Evolutionary conservation across 2,329 filamentous ascomycete genomes (phyloP).

Genomic region (Venturiaceae sp.): DNA sequence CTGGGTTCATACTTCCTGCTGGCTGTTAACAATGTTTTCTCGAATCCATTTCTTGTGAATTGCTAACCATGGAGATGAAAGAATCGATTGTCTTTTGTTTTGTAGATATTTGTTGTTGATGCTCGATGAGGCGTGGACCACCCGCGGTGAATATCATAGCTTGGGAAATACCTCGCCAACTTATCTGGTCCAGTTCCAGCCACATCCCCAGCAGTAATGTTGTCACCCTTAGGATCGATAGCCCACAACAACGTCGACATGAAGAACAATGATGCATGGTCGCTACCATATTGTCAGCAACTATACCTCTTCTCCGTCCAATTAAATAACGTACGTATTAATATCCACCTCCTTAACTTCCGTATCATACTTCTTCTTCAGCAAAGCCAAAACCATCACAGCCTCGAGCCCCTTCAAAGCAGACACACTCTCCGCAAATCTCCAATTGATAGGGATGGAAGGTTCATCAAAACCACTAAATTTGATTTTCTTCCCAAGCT

Average conservation of each 20-base stretch:
- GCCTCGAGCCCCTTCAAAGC: slow-evolving; percentile 41
- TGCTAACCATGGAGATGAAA: slow-evolving; percentile 35
- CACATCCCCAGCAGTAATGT: not conserved
- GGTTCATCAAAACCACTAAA: slow-evolving; percentile 36
- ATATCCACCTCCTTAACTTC: slow-evolving; percentile 32
- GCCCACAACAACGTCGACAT: slow-evolving; percentile 14
- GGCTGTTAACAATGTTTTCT: not conserved
- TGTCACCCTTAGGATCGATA: slow-evolving; percentile 2
- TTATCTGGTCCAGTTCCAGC: slow-evolving; percentile 12
- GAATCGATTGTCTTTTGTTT: slow-evolving; percentile 33
- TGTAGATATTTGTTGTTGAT: slow-evolving; percentile 37
- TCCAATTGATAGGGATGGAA: slow-evolving; percentile 45
- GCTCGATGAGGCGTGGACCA: slow-evolving; percentile 17
- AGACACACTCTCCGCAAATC: slow-evolving; percentile 44
- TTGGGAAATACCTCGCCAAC: slow-evolving; percentile 15
- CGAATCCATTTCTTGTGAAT: slow-evolving; percentile 7
- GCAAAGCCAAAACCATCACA: slow-evolving; percentile 32
- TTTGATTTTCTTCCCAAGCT: slow-evolving; percentile 24
- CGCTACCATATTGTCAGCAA: slow-evolving; percentile 14
- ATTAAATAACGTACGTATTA: slow-evolving; percentile 29
- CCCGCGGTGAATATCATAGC: slow-evolving; percentile 14
- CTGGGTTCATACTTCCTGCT: slow-evolving; percentile 32
- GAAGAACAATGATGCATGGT: slow-evolving; percentile 27
- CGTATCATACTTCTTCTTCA: slow-evolving; percentile 36
- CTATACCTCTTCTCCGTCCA: not conserved